phyloP scores from a whole-genome alignment of 2,329 filamentous ascomycete genomes.

The Arthrobotrys musiformis region DNA sequence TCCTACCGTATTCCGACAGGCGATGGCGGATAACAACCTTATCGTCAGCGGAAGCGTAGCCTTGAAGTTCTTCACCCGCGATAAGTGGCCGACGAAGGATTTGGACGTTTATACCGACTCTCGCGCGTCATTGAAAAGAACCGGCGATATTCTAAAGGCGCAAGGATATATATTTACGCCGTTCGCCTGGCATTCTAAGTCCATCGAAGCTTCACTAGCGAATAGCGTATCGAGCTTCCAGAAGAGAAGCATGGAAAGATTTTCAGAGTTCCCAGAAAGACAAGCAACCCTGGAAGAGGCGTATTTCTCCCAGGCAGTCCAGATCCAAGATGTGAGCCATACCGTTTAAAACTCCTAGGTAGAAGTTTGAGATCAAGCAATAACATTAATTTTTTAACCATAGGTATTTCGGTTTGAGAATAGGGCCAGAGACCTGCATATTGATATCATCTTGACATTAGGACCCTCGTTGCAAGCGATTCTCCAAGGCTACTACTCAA shows the following conservation, averaged over 20 bases:
- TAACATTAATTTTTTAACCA: not conserved
- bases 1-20: slow-evolving; percentile 7
- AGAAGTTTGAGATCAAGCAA: not conserved
- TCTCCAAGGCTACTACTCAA: slow-evolving; percentile 27
- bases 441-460: slow-evolving; percentile 22
- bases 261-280: not conserved
- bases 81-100: slow-evolving; percentile 10
- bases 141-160: not conserved
- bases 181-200: slow-evolving; percentile 14
- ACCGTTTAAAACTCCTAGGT: not conserved
- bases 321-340: slow-evolving; percentile 22
- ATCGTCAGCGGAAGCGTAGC: slow-evolving; percentile 30
- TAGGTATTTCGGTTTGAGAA: slow-evolving; percentile 17
- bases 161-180: slow-evolving; percentile 12
- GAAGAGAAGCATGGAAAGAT: not conserved
- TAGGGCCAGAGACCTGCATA: not conserved
- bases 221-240: not conserved
- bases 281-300: not conserved
- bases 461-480: slow-evolving; percentile 4
- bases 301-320: not conserved
- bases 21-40: slow-evolving; percentile 23
- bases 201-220: slow-evolving; percentile 15
- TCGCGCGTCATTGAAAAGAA: not conserved
- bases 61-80: slow-evolving; percentile 18
- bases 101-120: slow-evolving; percentile 36